phyloP scores from a whole-genome alignment of 208 protist genomes.

The Leishmania tropica region DNA sequence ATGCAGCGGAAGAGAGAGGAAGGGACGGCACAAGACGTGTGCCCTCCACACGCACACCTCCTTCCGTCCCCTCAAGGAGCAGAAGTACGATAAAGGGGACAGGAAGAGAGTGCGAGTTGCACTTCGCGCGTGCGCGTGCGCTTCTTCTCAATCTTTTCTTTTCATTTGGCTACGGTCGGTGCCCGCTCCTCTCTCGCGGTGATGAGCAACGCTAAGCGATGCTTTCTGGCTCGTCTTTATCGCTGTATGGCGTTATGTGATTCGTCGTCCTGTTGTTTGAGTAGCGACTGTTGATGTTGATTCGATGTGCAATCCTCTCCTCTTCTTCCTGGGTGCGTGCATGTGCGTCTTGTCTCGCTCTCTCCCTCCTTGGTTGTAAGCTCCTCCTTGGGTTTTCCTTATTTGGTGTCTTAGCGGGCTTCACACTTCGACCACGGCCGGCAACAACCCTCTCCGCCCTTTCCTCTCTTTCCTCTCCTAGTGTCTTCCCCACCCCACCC shows the following conservation, averaged over 20 bases:
- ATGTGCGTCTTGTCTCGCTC: not conserved
- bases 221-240: not conserved
- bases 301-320: not conserved
- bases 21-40: not conserved
- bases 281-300: too few species aligned
- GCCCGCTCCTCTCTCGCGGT: not conserved
- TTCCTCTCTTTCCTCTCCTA: not conserved
- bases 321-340: not conserved
- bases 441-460: not conserved
- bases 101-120: not conserved
- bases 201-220: not conserved
- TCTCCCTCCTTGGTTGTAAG: not conserved
- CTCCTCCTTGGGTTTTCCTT: not conserved
- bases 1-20: not conserved
- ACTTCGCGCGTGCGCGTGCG: not conserved
- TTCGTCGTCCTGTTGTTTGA: too few species aligned
- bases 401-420: too few species aligned
- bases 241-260: not conserved
- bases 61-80: not conserved
- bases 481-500: not conserved
- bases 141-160: not conserved
- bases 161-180: not conserved
- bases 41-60: not conserved
- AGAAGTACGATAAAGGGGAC: not conserved
- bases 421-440: too few species aligned